Percentiles rank a stretch among this genome's conserved stretches.
phyloP scores from a whole-genome alignment of 192 early-diverging fungal species.

The Backusella psychrophila region DNA sequence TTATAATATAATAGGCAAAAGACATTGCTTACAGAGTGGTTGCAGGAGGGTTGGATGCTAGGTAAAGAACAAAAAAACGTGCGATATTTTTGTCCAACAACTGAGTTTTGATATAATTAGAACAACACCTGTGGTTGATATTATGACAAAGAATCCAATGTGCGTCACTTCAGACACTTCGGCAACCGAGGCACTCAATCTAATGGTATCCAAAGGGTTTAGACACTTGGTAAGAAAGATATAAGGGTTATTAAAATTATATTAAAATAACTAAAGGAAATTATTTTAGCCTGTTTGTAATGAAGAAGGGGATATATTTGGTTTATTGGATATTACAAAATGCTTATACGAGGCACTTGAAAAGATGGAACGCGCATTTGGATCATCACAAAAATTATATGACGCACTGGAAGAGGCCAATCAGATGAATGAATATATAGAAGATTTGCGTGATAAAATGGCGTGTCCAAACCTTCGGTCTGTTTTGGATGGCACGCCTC shows the following conservation, averaged over 20 bases:
- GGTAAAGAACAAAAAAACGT: constrained; percentile 19
- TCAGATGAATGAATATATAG: constrained; percentile 72
- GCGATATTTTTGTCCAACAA: background rate
- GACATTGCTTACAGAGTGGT: constrained; percentile 96
- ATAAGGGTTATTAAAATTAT: background rate
- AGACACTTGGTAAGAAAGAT: constrained; percentile 75
- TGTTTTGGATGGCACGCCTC: constrained; percentile 68
- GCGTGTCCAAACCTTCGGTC: constrained; percentile 87
- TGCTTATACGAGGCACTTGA: constrained; percentile 84
- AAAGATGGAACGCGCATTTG: constrained; percentile 82
- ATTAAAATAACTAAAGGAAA: background rate
- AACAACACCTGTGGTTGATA: constrained; percentile 73
- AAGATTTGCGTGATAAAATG: constrained; percentile 77
- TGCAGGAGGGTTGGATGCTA: constrained; percentile 53
- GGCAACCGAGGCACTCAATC: constrained; percentile 78
- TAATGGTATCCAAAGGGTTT: constrained; percentile 83
- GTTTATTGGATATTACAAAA: constrained; percentile 82
- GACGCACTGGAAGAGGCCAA: constrained; percentile 81
- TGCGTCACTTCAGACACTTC: constrained; percentile 81
- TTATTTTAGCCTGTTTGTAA: constrained; percentile 69
- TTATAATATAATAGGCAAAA: constrained; percentile 61
- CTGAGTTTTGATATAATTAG: constrained; percentile 28
- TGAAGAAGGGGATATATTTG: constrained; percentile 83
- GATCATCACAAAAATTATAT: constrained; percentile 77
- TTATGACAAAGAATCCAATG: constrained; percentile 91